Evolutionary conservation across 2,329 filamentous ascomycete genomes (phyloP).

Genomic region (Scytalidium sp.): DNA sequence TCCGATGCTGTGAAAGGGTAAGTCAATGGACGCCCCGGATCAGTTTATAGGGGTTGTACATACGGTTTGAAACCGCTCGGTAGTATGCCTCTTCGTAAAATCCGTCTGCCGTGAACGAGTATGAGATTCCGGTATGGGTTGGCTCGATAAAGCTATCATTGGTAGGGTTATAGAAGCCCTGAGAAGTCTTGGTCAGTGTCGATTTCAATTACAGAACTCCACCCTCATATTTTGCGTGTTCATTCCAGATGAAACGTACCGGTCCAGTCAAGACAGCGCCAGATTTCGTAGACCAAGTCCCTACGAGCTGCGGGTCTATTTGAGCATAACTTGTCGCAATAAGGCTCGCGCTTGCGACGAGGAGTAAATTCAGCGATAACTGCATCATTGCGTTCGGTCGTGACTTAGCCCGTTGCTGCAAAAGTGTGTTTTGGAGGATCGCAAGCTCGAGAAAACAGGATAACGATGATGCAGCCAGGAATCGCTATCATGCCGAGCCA

Average conservation of each 20-base stretch:
- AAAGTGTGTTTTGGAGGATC: background rate
- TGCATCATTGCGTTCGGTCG: slow-evolving; percentile 26
- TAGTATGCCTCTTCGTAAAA: slow-evolving; percentile 69
- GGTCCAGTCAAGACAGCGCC: slow-evolving; percentile 66
- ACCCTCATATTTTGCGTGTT: slow-evolving; percentile 10
- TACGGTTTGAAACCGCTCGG: slow-evolving; percentile 66
- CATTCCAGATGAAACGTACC: slow-evolving; percentile 42
- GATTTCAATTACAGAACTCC: slow-evolving; percentile 5
- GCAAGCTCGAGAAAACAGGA: background rate
- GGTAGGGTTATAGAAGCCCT: slow-evolving; percentile 69
- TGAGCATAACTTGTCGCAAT: slow-evolving; percentile 32
- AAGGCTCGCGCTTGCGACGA: slow-evolving; percentile 27
- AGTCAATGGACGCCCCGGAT: background rate
- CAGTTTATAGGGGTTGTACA: slow-evolving; percentile 23
- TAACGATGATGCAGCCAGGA: background rate
- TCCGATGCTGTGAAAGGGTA: slow-evolving; percentile 42
- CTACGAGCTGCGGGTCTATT: slow-evolving; percentile 51
- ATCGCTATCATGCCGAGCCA: background rate
- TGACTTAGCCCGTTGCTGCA: slow-evolving; percentile 7
- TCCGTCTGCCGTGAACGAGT: slow-evolving; percentile 68
- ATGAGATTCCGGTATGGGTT: slow-evolving; percentile 64
- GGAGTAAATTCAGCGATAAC: slow-evolving; percentile 30
- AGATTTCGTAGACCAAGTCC: slow-evolving; percentile 72
- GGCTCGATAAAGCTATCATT: slow-evolving; percentile 66
- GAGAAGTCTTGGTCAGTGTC: slow-evolving; percentile 11